Conservation (phyloP, 495 filamentous ascomycete species). For the Penicillium bovifimosum region DNA sequence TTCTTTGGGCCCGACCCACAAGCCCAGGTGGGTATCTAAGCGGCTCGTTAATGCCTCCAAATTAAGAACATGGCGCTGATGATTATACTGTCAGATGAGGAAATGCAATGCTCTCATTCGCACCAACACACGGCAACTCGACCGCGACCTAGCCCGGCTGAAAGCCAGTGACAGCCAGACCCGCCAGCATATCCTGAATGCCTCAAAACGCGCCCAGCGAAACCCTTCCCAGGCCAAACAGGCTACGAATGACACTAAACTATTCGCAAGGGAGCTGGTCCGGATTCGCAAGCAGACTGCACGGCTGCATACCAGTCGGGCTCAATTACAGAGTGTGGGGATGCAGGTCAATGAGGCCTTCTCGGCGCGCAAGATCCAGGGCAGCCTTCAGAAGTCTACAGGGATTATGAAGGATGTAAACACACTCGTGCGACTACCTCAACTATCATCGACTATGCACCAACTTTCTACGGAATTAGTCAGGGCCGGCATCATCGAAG, state of each 20-base stretch:
- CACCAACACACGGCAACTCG: constrained; percentile 85
- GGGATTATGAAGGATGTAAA: constrained; percentile 98
- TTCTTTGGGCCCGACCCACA: constrained; percentile 92
- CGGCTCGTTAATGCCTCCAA: neutral
- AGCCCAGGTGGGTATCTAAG: constrained; percentile 59
- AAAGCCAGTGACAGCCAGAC: constrained; percentile 76
- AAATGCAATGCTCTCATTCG: constrained; percentile 95
- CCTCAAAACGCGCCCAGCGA: constrained; percentile 70
- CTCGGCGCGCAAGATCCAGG: constrained; percentile 92
- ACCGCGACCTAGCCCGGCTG: constrained; percentile 80
- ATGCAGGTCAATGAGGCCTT: constrained; percentile 99
- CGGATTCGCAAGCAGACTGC: constrained; percentile 67
- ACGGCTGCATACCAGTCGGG: constrained; percentile 77
- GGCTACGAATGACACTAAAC: constrained; percentile 71
- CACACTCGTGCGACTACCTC: constrained; percentile 71
- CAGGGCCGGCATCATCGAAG: constrained; percentile 94
- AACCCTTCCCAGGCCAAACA: constrained; percentile 70
- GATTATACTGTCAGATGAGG: constrained; percentile 56
- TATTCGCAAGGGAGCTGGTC: constrained; percentile 83
- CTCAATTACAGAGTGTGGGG: constrained; percentile 86
- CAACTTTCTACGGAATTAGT: constrained; percentile 84
- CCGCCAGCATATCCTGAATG: constrained; percentile 73
- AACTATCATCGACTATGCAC: constrained; percentile 83
- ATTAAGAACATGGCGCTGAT: neutral
- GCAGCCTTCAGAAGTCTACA: constrained; percentile 76